Base-by-base conservation (phyloP, 352 stramenopile genomes). In the Globisporangium takayamanum region DNA sequence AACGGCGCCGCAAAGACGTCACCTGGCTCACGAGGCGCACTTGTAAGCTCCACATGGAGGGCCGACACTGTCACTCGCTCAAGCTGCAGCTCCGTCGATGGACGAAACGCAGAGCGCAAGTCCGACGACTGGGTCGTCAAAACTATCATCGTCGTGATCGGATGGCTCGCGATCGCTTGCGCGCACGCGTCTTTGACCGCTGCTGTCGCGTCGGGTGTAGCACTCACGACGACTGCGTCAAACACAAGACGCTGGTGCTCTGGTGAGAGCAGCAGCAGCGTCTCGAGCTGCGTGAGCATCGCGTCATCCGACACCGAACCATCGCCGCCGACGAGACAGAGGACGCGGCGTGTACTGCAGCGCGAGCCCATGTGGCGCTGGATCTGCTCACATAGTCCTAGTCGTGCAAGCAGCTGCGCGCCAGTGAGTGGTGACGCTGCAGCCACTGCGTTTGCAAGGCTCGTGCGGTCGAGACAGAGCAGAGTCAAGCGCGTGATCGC, bases 401-500 rank as follows among this genome's bases (percentile, higher is more conserved):
- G 28, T 11, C 55, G 69, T 14, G 53, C n/a, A n/a, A 64, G n/a
- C 11, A 66, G n/a, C 30, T 25, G 28, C 12, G 14, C 44, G 25
- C 20, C 28, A 8, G 20, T 8, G 30, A 26, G 18, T 7, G 14
- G 15, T 20, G 18, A 33, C 6, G 56, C 30, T 14, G 63, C 51
- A 49, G 53, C 39, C 16, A 22, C 8, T 2, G 39, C 60, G 16
- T 30, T 36, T 15, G 49, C 52, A 4, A 78, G 2, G 18, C 70
- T 68, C 46, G 48, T 46, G 26, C 70, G 63, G 30, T 67, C 68
- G 18, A 80, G 20, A 39, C 70, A 64, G 4, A 81, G 20, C 57
- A 79, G 25, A 58, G 68, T 69, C n/a, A 78, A 36, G 16, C 60
- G 68, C 11, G 63, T 58, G 5, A 39, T 50, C 5, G 6, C 1